Conservation (phyloP, 257 asterid species). For the Misopates orontium region DNA sequence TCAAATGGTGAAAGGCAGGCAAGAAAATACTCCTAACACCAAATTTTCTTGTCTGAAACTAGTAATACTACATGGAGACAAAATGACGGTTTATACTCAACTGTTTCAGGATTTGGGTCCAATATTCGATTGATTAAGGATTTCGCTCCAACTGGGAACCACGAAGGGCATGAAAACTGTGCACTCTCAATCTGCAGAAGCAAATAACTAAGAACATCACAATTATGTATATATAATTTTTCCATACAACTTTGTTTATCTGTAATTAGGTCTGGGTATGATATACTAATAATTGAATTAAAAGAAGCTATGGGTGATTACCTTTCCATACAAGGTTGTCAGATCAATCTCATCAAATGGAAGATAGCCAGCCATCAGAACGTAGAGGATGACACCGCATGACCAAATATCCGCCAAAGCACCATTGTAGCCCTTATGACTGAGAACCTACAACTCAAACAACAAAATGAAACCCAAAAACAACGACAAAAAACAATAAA, state of each 20-base stretch:
- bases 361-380: slow-evolving; percentile 91
- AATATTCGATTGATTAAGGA: slow-evolving; percentile 78
- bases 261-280: background rate
- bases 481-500: slow-evolving; percentile 9
- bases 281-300: slow-evolving; percentile 12
- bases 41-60: background rate
- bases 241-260: slow-evolving; percentile 14
- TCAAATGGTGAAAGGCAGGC: background rate
- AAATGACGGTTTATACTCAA: slow-evolving; percentile 32
- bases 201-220: slow-evolving; percentile 5
- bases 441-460: slow-evolving; percentile 65
- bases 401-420: slow-evolving; percentile 98
- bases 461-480: slow-evolving; percentile 24
- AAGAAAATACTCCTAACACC: slow-evolving; percentile 12
- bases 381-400: slow-evolving; percentile 96
- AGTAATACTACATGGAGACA: background rate
- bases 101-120: slow-evolving; percentile 87
- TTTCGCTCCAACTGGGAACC: slow-evolving; percentile 96
- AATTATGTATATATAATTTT: slow-evolving; percentile 6
- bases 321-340: slow-evolving; percentile 92
- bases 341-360: slow-evolving; percentile 99
- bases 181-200: slow-evolving; percentile 88
- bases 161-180: slow-evolving; percentile 83
- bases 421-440: slow-evolving; percentile 97
- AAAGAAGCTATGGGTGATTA: slow-evolving; percentile 29